Conservation (phyloP, 768 basidiomycete species). For the Kwoniella sp. region DNA sequence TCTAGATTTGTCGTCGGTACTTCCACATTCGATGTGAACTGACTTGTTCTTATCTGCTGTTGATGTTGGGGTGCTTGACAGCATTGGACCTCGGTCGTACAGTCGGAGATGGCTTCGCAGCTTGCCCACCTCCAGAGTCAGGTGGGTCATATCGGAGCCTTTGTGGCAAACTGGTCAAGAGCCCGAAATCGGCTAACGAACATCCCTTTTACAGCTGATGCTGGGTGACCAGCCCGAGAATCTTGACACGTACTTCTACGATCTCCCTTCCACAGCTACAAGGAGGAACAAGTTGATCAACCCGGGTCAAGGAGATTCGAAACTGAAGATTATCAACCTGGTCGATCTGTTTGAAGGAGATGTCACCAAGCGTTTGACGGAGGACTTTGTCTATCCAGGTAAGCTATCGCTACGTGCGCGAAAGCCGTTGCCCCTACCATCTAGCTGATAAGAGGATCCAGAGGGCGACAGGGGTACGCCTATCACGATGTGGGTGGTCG, state of each 20-base stretch:
- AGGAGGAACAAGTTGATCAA: conserved; percentile 78
- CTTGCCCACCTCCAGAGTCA: conserved; percentile 72
- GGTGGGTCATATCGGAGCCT: no score
- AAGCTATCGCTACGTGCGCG: conserved; percentile 43
- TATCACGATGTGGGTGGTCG: conserved; percentile 65
- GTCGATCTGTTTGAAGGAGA: conserved; percentile 61
- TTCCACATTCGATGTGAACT: neutral
- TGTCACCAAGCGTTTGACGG: conserved; percentile 51
- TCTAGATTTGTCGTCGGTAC: neutral
- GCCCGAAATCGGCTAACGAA: conserved; percentile 58
- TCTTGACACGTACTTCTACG: conserved; percentile 82
- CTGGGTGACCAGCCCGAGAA: conserved; percentile 46
- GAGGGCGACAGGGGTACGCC: conserved; percentile 36
- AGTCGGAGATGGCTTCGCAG: conserved; percentile 65
- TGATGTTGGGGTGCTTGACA: no score
- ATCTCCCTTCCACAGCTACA: conserved; percentile 71
- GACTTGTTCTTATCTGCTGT: neutral
- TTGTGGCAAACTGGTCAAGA: neutral
- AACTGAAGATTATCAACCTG: conserved; percentile 64
- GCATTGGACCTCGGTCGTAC: conserved; percentile 69
- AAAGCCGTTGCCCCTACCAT: neutral
- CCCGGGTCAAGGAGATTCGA: conserved; percentile 60
- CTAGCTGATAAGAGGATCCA: neutral
- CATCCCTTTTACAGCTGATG: conserved; percentile 52
- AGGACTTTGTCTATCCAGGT: conserved; percentile 71